Base-by-base conservation (phyloP, 208 protist species). In the Trypanosoma melophagium region DNA sequence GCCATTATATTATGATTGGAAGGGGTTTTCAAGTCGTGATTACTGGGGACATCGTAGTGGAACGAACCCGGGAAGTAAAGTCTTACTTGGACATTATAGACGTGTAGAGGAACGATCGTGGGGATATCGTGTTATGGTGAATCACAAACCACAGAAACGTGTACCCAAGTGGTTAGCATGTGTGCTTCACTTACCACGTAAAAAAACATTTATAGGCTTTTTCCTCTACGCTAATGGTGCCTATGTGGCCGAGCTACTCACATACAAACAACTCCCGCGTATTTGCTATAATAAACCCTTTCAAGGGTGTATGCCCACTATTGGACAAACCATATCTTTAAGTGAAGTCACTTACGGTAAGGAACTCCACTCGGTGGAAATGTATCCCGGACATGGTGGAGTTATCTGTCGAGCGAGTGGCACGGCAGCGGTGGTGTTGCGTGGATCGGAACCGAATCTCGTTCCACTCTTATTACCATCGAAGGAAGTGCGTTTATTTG, bases 241-340 rank as follows among this genome's bases (percentile, higher is more conserved):
- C 17, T 96, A 96, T 69, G 86, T 93, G 51, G 92, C 86, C 28
- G 92, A 96, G 79, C 80, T 96, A 55, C 83, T 96, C 25, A 93
- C 88, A 7, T 96, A 96, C 84, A 96, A 96, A 74, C 92, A 96
- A 73, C 80, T 96, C n/a, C 92, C 92, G 5, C 89, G 92, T 28
- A 81, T 96, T 21, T 70, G 84, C 31, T 96, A 96, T 77, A 96
- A 96, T 80, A 92, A 92, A 54, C 65, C 80, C 8, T 94, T 92
- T 67, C 86, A 94, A 66, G 86, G 83, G 14, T 92, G 82, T 59
- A 61, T 96, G 72, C 92, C 92, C 0, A 96, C 92, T 8, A 83
- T 96, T 80, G 92, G 92, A 10, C 92, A 96, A 68, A 94, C 92
- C 2, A 87, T 96, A 8, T 64, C 88, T 22, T 77, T 96, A 22